Percentiles rank a stretch among this genome's conserved stretches.
Evolutionary conservation across 2,329 filamentous ascomycete species (phyloP).

Genomic region (Plectosphaerella cucumerina): DNA sequence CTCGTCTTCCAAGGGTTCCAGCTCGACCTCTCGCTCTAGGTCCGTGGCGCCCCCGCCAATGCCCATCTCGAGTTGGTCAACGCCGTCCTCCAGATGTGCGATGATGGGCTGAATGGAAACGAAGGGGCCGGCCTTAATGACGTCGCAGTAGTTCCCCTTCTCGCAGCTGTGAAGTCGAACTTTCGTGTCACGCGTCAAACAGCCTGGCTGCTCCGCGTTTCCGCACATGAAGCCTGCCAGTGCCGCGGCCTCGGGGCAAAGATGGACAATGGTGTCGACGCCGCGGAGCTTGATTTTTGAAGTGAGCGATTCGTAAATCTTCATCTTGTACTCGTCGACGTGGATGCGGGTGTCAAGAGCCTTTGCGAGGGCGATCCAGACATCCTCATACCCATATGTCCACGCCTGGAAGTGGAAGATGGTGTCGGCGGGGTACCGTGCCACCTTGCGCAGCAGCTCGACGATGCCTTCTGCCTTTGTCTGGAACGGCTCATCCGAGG

Average conservation of each 20-base stretch:
- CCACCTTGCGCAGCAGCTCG: slow-evolving; percentile 68
- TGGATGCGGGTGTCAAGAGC: slow-evolving; percentile 70
- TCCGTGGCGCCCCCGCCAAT: slow-evolving; percentile 78
- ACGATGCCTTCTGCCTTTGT: slow-evolving; percentile 70
- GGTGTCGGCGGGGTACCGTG: slow-evolving; percentile 65
- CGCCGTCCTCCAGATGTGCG: slow-evolving; percentile 54
- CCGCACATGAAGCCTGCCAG: slow-evolving; percentile 72
- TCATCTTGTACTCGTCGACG: slow-evolving; percentile 74
- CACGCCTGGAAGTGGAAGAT: slow-evolving; percentile 82
- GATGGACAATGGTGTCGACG: slow-evolving; percentile 30
- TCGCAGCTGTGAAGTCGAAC: slow-evolving; percentile 84
- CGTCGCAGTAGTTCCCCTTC: slow-evolving; percentile 58
- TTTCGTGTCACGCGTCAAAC: slow-evolving; percentile 59
- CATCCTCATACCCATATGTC: slow-evolving; percentile 89
- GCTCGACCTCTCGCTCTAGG: slow-evolving; percentile 61
- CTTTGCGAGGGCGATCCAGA: slow-evolving; percentile 77
- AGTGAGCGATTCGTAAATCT: slow-evolving; percentile 64
- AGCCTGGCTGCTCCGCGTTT: slow-evolving; percentile 66
- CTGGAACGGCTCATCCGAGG: slow-evolving; percentile 41
- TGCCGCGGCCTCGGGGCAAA: slow-evolving; percentile 57
- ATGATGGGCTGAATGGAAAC: slow-evolving; percentile 80
- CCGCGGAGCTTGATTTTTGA: slow-evolving; percentile 34
- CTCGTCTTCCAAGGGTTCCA: slow-evolving; percentile 54
- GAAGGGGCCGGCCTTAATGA: slow-evolving; percentile 43
- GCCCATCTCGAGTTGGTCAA: slow-evolving; percentile 67